These are phyloP conservation scores for Phaeoacremonium minimum DNA, from an alignment of 2,329 filamentous ascomycete species.

Conservation along the genomic window DNA sequence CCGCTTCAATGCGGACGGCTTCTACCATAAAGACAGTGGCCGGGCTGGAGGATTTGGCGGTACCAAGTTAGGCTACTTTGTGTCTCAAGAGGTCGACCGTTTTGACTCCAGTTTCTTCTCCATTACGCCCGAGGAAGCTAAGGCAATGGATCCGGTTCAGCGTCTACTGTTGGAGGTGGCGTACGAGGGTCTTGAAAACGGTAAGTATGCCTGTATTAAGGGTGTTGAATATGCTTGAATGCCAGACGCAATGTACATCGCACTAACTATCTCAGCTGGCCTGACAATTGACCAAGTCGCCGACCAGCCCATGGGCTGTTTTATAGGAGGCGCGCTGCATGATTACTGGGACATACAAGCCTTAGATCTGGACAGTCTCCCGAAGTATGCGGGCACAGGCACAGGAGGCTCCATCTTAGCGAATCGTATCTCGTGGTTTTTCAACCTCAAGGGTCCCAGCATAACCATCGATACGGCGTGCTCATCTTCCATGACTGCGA, in stretches of 20 bases:
- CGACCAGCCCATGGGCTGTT: constrained; percentile 20
- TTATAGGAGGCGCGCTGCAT: constrained; percentile 13
- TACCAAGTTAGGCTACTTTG: no score
- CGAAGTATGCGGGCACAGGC: constrained; percentile 23
- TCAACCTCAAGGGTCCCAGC: constrained; percentile 30
- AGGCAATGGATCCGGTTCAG: background rate
- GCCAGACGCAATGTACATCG: constrained; percentile 16
- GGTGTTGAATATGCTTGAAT: constrained; percentile 20
- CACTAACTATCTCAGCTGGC: no score
- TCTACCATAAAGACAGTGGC: constrained; percentile 7
- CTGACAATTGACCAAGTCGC: constrained; percentile 9
- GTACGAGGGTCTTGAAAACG: constrained; percentile 9
- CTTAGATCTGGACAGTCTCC: constrained; percentile 8
- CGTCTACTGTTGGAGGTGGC: background rate
- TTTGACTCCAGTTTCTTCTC: background rate
- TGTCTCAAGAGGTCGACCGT: background rate
- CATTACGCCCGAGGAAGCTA: constrained; percentile 1
- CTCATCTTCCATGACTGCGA: constrained; percentile 28
- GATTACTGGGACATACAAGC: constrained; percentile 15
- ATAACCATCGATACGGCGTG: constrained; percentile 38
- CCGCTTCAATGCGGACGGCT: background rate
- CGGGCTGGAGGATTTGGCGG: no score
- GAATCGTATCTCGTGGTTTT: constrained; percentile 32
- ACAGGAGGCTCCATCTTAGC: constrained; percentile 19
- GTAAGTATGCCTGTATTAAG: constrained; percentile 21